Evolutionary conservation across 192 early-diverging fungal species (phyloP).

Genomic region (Geranomyces variabilis): DNA sequence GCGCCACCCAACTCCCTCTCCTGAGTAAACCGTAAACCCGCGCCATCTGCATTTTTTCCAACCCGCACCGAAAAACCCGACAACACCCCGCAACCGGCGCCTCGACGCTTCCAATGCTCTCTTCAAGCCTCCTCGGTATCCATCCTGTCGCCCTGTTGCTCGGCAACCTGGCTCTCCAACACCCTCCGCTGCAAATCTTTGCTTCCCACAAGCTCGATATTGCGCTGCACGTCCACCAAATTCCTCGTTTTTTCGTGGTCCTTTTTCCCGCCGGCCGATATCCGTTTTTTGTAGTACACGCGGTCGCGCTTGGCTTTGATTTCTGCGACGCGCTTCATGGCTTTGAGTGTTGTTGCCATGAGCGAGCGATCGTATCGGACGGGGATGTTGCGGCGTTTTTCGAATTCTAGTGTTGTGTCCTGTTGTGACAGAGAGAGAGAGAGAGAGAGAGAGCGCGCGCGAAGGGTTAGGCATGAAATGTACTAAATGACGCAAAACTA

Average conservation of each 20-base stretch:
- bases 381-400: conserved; percentile 97
- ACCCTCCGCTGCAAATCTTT: conserved; percentile 62
- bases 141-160: conserved; percentile 45
- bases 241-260: conserved; percentile 76
- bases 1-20: background rate
- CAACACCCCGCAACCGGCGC: too few relatives aligned
- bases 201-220: conserved; percentile 82
- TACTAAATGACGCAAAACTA: background rate
- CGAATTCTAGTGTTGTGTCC: conserved; percentile 97
- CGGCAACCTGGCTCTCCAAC: conserved; percentile 66
- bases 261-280: conserved; percentile 75
- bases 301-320: conserved; percentile 92
- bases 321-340: conserved; percentile 96
- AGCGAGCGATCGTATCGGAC: conserved; percentile 96
- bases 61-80: too few relatives aligned
- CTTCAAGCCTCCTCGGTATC: conserved; percentile 72
- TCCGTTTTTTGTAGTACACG: conserved; percentile 82
- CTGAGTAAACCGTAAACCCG: background rate
- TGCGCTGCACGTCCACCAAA: conserved; percentile 76
- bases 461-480: too few relatives aligned
- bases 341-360: conserved; percentile 96
- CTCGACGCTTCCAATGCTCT: too few relatives aligned
- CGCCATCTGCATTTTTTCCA: background rate
- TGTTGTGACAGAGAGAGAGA: conserved; percentile 32
- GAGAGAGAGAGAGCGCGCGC: too few relatives aligned